Evolutionary conservation across 2,329 filamentous ascomycete genomes (phyloP), one percentile per base, ranked within the genome.

Genomic region (Clonostachys rhizophaga): DNA sequence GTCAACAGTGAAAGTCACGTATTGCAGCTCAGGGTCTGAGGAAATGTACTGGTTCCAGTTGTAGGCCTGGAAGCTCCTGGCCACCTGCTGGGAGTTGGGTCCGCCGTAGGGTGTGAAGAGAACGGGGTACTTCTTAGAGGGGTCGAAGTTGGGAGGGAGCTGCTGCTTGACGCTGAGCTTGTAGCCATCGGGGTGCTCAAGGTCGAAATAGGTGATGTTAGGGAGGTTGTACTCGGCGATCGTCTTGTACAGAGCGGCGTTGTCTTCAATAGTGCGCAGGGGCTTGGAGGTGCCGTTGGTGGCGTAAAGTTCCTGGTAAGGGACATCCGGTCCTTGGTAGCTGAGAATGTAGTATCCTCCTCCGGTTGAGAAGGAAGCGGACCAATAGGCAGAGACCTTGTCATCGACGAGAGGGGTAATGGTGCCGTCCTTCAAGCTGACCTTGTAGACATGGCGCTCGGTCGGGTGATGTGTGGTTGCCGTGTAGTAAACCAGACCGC

Each of bases 81-180:
- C 65, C 2, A 84, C 81, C 50, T 79, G 68, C 55, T 87, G 84
- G 0, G 82, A 76, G 48, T 78, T 78, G 1, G 84, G 84, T 0
- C 84, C 84, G 17, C 84, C 84, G 59, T 88, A 88, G 0, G 83
- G 83, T 2, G 78, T 82, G 56, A 88, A 82, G 0, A 89, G 68
- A 2, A 83, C 74, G 0, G 84, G 83, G 57, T 88, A 87, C 53
- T 83, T 81, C 65, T 81, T 83, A 13, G 63, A 57, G 0, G 79
- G 64, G 58, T 84, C 72, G 52, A 87, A 87, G 60, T 81, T 81
- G 12, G 81, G 75, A 0, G 85, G 84, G 0, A 87, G 74, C 5
- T 76, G 75, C 54, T 86, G 76, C 74, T 82, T 81, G 33, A 85
- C 81, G 56, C 86, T 84, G 40, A 87, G 62, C 2, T 63, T 74